phyloP scores from a whole-genome alignment of 352 stramenopile genomes.

The Globisporangium solare region DNA sequence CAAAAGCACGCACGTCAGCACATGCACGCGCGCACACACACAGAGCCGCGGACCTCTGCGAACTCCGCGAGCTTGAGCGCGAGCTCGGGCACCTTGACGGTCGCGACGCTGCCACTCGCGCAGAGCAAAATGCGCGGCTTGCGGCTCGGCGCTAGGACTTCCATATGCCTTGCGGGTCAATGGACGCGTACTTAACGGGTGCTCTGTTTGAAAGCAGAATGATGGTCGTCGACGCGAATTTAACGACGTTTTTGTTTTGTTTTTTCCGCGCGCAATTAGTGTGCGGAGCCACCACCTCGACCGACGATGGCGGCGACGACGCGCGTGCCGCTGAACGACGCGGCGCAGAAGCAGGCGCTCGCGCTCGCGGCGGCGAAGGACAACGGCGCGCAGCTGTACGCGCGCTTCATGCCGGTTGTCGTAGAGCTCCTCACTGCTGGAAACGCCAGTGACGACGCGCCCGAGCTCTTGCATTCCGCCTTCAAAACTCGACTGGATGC shows the following conservation, averaged over 20 bases:
- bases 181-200: no score
- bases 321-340: constrained; percentile 8
- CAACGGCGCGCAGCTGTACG: constrained; percentile 12
- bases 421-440: background rate
- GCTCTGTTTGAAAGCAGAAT: background rate
- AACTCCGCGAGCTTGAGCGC: constrained; percentile 46
- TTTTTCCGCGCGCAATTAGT: background rate
- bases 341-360: constrained; percentile 24
- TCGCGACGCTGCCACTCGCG: constrained; percentile 82
- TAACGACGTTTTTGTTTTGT: background rate
- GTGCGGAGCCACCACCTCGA: background rate
- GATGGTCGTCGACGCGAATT: background rate
- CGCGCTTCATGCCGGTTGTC: constrained; percentile 12
- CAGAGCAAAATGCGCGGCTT: constrained; percentile 65
- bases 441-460: background rate
- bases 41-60: constrained; percentile 36
- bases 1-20: background rate
- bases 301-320: constrained; percentile 1
- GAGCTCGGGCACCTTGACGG: constrained; percentile 85
- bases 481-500: constrained; percentile 11
- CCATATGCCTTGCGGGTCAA: background rate
- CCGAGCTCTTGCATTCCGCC: constrained; percentile 4
- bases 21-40: background rate
- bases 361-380: constrained; percentile 16
- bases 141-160: background rate